phyloP scores from a whole-genome alignment of 768 basidiomycete species.

The Amanita brunnescens region DNA sequence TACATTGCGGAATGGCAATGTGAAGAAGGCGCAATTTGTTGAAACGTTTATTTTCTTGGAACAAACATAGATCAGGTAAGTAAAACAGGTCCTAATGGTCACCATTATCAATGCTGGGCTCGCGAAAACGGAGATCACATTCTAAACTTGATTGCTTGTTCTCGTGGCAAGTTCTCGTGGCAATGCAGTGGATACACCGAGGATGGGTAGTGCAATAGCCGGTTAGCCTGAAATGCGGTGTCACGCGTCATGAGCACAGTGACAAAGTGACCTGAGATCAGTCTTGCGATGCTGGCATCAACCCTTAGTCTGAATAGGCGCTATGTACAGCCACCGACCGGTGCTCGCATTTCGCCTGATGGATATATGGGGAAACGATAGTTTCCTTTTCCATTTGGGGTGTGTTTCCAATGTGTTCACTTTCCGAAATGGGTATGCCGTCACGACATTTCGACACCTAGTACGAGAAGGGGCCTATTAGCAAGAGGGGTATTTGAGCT shows the following conservation, averaged over 20 bases:
- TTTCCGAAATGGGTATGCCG: not conserved
- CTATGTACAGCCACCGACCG: conserved; percentile 6
- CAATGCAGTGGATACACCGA: not conserved
- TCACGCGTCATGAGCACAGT: not conserved
- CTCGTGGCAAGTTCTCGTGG: not conserved
- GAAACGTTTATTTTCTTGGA: not conserved
- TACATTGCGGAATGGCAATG: not conserved
- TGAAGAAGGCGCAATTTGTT: not conserved
- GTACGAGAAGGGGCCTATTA: not conserved
- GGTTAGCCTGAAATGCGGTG: not conserved
- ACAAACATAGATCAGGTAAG: not conserved
- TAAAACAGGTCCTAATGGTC: no score
- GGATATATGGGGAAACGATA: conserved; percentile 4
- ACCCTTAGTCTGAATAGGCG: not conserved
- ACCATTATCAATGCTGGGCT: not conserved
- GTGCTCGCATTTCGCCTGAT: conserved; percentile 6
- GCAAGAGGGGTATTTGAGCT: not conserved
- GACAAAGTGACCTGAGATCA: not conserved
- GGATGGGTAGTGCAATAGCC: not conserved
- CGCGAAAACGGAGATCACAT: not conserved
- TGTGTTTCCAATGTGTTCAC: conserved; percentile 11
- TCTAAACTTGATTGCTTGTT: not conserved
- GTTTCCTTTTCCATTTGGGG: conserved; percentile 3
- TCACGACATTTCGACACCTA: not conserved
- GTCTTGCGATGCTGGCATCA: not conserved